A percentile compares a stretch with the other conserved stretches of the same genome.
These are phyloP conservation scores for Grigorovia yakushimaensis DNA, from an alignment of 805 yeast species.

Conservation along the genomic window DNA sequence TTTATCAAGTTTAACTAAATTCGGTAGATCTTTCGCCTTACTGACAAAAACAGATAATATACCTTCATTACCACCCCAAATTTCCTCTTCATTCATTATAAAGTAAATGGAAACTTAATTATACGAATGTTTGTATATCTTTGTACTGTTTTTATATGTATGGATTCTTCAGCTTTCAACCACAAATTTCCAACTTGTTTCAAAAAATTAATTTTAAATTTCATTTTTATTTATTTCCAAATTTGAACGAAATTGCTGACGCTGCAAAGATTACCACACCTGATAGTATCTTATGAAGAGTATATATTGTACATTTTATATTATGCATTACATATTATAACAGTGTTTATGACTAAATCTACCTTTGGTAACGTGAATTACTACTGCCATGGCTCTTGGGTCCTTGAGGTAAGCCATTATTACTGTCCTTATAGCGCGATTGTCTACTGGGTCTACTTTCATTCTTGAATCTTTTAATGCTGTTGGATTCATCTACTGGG, in stretches of 20 bases:
- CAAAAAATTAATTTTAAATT: not conserved
- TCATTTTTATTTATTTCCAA: not conserved
- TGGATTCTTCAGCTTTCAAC: not conserved
- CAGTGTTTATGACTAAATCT: not conserved
- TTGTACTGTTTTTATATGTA: too few relatives aligned
- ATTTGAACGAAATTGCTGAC: not conserved
- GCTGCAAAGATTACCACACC: not conserved
- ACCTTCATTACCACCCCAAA: slow-evolving; percentile 32
- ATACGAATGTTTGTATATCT: too few relatives aligned
- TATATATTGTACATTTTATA: too few relatives aligned
- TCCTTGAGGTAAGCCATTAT: slow-evolving; percentile 15
- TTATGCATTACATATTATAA: too few relatives aligned
- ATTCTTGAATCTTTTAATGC: not conserved
- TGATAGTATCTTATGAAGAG: too few relatives aligned
- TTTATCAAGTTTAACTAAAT: slow-evolving; percentile 76
- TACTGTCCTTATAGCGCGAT: not conserved
- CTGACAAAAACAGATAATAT: slow-evolving; percentile 65
- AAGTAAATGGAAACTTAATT: slow-evolving; percentile 2
- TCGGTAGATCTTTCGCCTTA: slow-evolving; percentile 79
- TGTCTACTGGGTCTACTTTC: not conserved
- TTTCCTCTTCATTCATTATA: slow-evolving; percentile 20
- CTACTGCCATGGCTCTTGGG: slow-evolving; percentile 8
- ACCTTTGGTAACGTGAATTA: slow-evolving; percentile 15
- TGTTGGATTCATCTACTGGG: not conserved
- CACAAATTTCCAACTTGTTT: not conserved